Evolutionary conservation across 2,329 filamentous ascomycete species (phyloP).

Genomic region (Fusarium chuoi): DNA sequence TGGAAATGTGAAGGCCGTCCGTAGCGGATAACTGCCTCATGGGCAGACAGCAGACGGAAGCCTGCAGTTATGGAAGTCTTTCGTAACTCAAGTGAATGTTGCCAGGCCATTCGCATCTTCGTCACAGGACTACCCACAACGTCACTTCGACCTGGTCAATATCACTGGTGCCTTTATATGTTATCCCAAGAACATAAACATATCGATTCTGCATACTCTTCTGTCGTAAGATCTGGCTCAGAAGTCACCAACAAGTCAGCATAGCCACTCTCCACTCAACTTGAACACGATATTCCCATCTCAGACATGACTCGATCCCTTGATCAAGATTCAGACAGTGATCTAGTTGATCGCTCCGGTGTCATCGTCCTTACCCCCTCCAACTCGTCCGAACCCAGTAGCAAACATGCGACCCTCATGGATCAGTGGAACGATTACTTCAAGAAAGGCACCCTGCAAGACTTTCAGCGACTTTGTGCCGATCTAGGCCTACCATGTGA

Average conservation of each 20-base stretch:
- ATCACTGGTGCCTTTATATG: not conserved
- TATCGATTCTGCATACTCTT: not conserved
- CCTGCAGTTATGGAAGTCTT: not conserved
- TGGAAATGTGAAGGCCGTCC: not conserved
- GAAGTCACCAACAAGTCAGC: not conserved
- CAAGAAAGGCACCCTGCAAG: slow-evolving; percentile 46
- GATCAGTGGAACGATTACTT: slow-evolving; percentile 48
- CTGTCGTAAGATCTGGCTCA: not conserved
- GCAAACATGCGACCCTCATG: not conserved
- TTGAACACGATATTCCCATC: not conserved
- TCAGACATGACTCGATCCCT: not conserved
- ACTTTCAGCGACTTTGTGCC: slow-evolving; percentile 58
- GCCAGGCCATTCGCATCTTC: not conserved
- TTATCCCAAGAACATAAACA: not conserved
- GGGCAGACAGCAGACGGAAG: not conserved
- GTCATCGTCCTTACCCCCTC: not conserved
- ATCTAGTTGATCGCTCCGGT: not conserved
- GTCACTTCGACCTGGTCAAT: not conserved
- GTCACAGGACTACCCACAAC: not conserved
- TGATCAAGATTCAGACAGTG: not conserved
- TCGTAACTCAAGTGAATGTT: not conserved
- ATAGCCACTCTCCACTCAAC: not conserved
- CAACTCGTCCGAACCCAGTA: not conserved
- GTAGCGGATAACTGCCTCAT: not conserved
- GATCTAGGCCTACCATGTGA: slow-evolving; percentile 54